These are phyloP conservation scores for Neoconidiobolus thromboides DNA, from an alignment of 371 early-diverging fungal species.

Conservation along the genomic window DNA sequence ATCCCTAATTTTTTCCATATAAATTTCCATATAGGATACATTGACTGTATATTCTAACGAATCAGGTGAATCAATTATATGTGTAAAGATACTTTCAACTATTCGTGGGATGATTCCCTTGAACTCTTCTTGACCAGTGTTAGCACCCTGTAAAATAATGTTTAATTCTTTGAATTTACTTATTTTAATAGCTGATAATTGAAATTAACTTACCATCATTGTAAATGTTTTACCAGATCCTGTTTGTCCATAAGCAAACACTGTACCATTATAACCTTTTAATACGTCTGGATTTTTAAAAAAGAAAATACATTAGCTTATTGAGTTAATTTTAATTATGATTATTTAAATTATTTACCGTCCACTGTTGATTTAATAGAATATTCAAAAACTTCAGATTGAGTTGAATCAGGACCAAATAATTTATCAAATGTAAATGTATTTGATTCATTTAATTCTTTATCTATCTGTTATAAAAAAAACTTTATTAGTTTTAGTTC, in stretches of 20 bases:
- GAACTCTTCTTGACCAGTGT: conserved; percentile 65
- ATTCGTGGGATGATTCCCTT: conserved; percentile 90
- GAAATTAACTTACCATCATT: conserved; percentile 64
- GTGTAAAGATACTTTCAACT: conserved; percentile 76
- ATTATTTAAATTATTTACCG: conserved; percentile 26
- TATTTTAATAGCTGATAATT: background rate
- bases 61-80: conserved; percentile 63
- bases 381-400: conserved; percentile 72
- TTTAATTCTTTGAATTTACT: background rate
- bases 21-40: conserved; percentile 97
- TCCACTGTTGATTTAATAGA: conserved; percentile 82
- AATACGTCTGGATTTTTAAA: conserved; percentile 27
- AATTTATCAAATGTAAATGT: conserved; percentile 76
- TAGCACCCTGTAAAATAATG: conserved; percentile 72
- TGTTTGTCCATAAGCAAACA: conserved; percentile 97
- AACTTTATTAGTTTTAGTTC: background rate
- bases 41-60: conserved; percentile 84
- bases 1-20: conserved; percentile 98
- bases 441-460: conserved; percentile 41
- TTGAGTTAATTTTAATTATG: background rate
- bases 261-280: conserved; percentile 87
- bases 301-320: background rate
- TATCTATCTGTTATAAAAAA: conserved; percentile 8
- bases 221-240: conserved; percentile 98
- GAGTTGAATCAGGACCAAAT: conserved; percentile 64